Evolutionary conservation across 805 yeast species (phyloP), one percentile per base, ranked within the genome.

Genomic region (Saccharomycopsis fermentans): DNA sequence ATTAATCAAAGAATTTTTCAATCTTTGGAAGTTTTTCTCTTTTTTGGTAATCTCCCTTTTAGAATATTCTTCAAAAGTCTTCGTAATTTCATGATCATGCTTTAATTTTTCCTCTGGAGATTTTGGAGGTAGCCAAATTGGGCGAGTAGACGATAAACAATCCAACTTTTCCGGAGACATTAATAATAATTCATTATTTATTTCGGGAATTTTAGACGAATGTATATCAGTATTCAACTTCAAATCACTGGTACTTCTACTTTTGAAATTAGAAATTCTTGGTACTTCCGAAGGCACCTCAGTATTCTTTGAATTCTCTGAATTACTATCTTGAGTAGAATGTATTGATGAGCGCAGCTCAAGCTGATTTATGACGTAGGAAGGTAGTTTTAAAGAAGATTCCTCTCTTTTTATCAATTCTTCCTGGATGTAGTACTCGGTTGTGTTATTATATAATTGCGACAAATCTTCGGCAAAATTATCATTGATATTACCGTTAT

Each of bases 61-160:
- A 43, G 59, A 54, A 34, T 54, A 59, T 39, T 47, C 47, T 29
- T 59, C 61, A 56, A 62, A 52, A 4, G 29, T 47, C 32, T 72
- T 73, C 52, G 76, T 71, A 58, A 84, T 77, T 65, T 84, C 83
- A 54, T 71, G 73, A 63, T 82, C 83, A 65, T 85, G 91, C 58
- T 74, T 74, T 36, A 71, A 67, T 48, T 76, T 76, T 65, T 85
- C 91, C 12, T 66, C 67, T 3, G 71, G 65, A 43, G 74, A 72
- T 67, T 85, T 85, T 5, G 90, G 90, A 5, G 91, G 91, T 52
- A 84, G 68, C 79, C 88, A 82, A 55, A 82, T 77, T 2, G 91
- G 91, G 63, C 91, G 75, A 0, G 89, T 78, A 51, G 81, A 81
- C 55, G 84, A 77, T 39, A 84, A 69, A 11, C 71, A 69, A 26